phyloP scores from a whole-genome alignment of 768 basidiomycete genomes.

The Gloeopeniophorella convolvens region DNA sequence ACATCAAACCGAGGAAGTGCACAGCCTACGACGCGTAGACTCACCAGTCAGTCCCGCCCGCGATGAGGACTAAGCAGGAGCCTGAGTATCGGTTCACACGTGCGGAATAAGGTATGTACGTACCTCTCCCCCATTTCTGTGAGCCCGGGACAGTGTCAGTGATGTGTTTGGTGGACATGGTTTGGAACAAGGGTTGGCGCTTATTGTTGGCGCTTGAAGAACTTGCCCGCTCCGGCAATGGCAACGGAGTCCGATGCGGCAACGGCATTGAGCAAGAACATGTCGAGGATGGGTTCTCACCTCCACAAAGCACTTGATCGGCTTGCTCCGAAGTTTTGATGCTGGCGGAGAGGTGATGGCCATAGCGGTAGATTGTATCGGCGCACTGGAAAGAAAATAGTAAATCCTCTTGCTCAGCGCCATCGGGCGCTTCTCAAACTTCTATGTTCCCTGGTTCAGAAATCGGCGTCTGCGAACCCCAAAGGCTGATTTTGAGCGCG shows the following conservation, averaged over 20 bases:
- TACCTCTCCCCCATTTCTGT: slow-evolving; percentile 19
- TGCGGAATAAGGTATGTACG: slow-evolving; percentile 11
- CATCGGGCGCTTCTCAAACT: too few species aligned
- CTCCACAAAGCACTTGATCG: background rate
- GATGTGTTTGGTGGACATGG: slow-evolving; percentile 16
- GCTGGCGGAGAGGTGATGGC: too few species aligned
- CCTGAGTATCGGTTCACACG: slow-evolving; percentile 13
- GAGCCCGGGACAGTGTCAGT: slow-evolving; percentile 15
- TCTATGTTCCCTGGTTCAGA: too few species aligned
- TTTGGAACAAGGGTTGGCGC: slow-evolving; percentile 11
- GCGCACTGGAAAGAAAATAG: too few species aligned
- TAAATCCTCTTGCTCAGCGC: too few species aligned
- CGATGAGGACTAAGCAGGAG: slow-evolving; percentile 58
- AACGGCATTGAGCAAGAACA: background rate
- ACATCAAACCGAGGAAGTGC: slow-evolving; percentile 11
- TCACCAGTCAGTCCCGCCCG: slow-evolving; percentile 86
- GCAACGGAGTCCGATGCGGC: background rate
- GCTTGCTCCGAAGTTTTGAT: background rate
- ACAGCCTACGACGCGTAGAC: slow-evolving; percentile 18
- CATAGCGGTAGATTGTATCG: too few species aligned
- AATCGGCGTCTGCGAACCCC: too few species aligned
- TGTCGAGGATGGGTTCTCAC: background rate
- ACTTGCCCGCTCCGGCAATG: slow-evolving; percentile 4
- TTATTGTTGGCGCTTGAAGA: slow-evolving; percentile 10
- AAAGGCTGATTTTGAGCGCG: too few species aligned